Conservation (phyloP, 2,329 filamentous ascomycete genomes). For the Boeremia lycopersici region DNA sequence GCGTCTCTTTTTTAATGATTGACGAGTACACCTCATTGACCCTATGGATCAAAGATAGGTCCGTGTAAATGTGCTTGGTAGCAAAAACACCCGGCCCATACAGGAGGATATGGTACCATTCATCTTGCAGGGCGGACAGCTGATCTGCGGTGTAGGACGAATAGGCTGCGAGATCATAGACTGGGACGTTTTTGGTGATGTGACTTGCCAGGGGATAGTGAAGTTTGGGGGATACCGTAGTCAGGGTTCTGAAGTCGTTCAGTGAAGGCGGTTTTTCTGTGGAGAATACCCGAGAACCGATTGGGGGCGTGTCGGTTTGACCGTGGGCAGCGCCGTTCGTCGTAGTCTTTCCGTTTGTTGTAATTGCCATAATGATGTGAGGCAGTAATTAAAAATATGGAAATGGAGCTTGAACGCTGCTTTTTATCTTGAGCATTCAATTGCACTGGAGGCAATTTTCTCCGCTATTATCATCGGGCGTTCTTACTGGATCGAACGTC, state of each 20-base stretch:
- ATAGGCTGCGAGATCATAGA: conserved; percentile 57
- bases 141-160: conserved; percentile 38
- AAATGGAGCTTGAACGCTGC: background rate
- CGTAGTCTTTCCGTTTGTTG: background rate
- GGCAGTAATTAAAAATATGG: background rate
- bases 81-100: conserved; percentile 65
- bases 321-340: background rate
- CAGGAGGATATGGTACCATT: conserved; percentile 64
- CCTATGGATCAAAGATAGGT: conserved; percentile 40
- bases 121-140: conserved; percentile 59
- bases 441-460: background rate
- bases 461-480: background rate
- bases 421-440: background rate
- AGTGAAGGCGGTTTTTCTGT: conserved; percentile 47
- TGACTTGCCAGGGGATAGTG: conserved; percentile 56
- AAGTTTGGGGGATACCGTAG: conserved; percentile 46
- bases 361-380: background rate
- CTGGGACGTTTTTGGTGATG: conserved; percentile 59
- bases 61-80: conserved; percentile 59
- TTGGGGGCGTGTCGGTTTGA: conserved; percentile 2
- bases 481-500: background rate
- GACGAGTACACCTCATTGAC: conserved; percentile 28
- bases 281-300: conserved; percentile 37
- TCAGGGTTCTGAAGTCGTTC: conserved; percentile 53
- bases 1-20: conserved; percentile 59